phyloP scores from a whole-genome alignment of 2,329 filamentous ascomycete species.

The Lachnellula cervina region DNA sequence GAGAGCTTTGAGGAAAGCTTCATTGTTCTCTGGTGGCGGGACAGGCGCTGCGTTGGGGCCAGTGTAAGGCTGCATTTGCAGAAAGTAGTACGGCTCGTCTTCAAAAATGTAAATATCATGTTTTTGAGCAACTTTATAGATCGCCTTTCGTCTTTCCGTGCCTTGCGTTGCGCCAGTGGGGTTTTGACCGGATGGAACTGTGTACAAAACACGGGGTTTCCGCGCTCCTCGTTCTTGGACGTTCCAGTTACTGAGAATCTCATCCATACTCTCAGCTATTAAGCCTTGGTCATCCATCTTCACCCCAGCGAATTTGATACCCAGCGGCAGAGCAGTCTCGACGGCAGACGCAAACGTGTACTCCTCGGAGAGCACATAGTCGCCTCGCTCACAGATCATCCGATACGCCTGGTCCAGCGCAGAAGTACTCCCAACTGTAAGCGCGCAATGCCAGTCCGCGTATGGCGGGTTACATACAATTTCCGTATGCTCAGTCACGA shows the following conservation, averaged over 20 bases:
- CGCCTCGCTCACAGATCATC: slow-evolving; percentile 72
- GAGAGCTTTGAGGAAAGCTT: slow-evolving; percentile 68
- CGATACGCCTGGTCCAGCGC: slow-evolving; percentile 79
- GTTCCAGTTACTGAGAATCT: slow-evolving; percentile 63
- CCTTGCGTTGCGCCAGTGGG: slow-evolving; percentile 69
- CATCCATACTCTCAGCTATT: slow-evolving; percentile 56
- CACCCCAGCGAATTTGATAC: slow-evolving; percentile 55
- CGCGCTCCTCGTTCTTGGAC: slow-evolving; percentile 47
- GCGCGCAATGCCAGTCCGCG: slow-evolving; percentile 78
- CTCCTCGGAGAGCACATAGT: slow-evolving; percentile 80
- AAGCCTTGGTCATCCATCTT: slow-evolving; percentile 64
- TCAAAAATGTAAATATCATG: slow-evolving; percentile 68
- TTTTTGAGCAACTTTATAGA: slow-evolving; percentile 64
- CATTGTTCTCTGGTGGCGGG: slow-evolving; percentile 55
- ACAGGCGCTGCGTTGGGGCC: slow-evolving; percentile 39
- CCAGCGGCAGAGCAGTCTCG: slow-evolving; percentile 60
- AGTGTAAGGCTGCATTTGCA: slow-evolving; percentile 58
- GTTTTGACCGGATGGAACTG: slow-evolving; percentile 69
- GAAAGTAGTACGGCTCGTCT: slow-evolving; percentile 73
- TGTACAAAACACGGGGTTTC: slow-evolving; percentile 67
- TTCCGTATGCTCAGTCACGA: slow-evolving; percentile 92
- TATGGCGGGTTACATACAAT: slow-evolving; percentile 84
- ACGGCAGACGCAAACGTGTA: slow-evolving; percentile 79
- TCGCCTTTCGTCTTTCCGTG: slow-evolving; percentile 49
- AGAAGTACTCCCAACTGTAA: slow-evolving; percentile 82